These are phyloP conservation scores for Eucalyptus shirleyi DNA, from an alignment of 345 rosid species.

Conservation along the genomic window DNA sequence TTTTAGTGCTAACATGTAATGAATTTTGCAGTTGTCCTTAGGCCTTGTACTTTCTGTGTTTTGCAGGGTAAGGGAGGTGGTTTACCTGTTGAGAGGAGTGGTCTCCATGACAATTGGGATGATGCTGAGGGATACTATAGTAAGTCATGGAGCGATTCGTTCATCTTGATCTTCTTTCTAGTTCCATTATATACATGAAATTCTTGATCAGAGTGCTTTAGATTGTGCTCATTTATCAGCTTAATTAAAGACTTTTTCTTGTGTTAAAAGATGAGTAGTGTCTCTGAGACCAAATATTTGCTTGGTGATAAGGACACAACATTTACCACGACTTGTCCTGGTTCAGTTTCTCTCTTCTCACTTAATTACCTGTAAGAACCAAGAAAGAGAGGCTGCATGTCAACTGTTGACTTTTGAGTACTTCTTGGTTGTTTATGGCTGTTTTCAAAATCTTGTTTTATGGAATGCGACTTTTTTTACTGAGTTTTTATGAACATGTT, in stretches of 20 bases:
- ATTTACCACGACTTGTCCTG: not conserved
- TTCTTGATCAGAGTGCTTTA: not conserved
- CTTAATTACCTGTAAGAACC: not conserved
- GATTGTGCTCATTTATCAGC: not conserved
- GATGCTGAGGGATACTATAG: slow-evolving; percentile 98
- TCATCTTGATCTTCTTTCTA: not conserved
- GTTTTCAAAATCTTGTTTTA: not conserved
- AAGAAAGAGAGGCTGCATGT: not conserved
- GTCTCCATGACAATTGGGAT: slow-evolving; percentile 98
- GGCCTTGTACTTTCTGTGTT: slow-evolving; percentile 5
- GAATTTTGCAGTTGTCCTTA: not conserved
- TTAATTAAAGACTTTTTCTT: not conserved
- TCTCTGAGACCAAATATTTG: not conserved
- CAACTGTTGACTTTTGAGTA: not conserved
- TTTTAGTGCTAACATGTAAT: not conserved
- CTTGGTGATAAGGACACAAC: not conserved
- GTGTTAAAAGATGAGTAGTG: not conserved
- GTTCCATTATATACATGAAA: not conserved
- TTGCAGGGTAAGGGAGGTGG: slow-evolving; percentile 66
- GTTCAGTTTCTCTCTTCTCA: not conserved
- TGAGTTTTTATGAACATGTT: not conserved
- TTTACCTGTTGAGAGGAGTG: slow-evolving; percentile 60
- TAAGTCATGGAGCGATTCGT: slow-evolving; percentile 20
- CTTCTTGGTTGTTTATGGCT: not conserved
- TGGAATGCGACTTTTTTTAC: not conserved